phyloP scores from a whole-genome alignment of 352 stramenopile species.

The Aphanomyces astaci region DNA sequence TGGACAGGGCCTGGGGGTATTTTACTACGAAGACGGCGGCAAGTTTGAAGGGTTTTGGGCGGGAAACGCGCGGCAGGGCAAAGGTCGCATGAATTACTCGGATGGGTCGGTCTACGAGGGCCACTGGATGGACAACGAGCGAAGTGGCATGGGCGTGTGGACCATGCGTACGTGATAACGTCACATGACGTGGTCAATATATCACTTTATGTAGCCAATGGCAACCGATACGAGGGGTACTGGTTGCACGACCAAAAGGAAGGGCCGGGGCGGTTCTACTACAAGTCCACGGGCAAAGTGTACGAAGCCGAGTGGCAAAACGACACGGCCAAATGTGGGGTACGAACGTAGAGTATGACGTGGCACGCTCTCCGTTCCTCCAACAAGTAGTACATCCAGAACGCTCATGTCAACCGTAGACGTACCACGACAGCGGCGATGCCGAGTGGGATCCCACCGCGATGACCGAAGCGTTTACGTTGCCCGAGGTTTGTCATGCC shows the following conservation, averaged over 20 bases:
- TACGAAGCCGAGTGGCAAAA: slow-evolving; percentile 88
- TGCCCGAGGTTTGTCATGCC: slow-evolving; percentile 42
- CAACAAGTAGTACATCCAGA: no score
- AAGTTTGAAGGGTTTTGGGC: slow-evolving; percentile 78
- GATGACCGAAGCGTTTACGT: slow-evolving; percentile 38
- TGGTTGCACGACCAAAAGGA: slow-evolving; percentile 86
- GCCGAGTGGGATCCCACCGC: slow-evolving; percentile 10
- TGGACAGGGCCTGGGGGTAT: slow-evolving; percentile 57
- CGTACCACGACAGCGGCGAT: slow-evolving; percentile 30
- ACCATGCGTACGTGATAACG: slow-evolving; percentile 38
- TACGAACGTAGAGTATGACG: slow-evolving; percentile 23
- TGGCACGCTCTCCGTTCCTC: slow-evolving; percentile 16
- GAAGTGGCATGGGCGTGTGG: slow-evolving; percentile 61
- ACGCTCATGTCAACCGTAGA: no score
- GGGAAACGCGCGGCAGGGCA: slow-evolving; percentile 64
- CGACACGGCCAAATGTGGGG: slow-evolving; percentile 62
- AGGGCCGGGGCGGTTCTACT: slow-evolving; percentile 75
- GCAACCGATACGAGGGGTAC: slow-evolving; percentile 79
- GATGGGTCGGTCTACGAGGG: slow-evolving; percentile 86
- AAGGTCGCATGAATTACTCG: slow-evolving; percentile 69
- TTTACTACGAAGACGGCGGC: slow-evolving; percentile 75
- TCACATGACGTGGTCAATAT: not conserved
- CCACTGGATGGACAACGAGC: slow-evolving; percentile 61
- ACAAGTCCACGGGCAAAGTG: slow-evolving; percentile 70
- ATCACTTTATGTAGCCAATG: slow-evolving; percentile 46